These are phyloP conservation scores for Thermoascus crustaceus DNA, from an alignment of 2,329 filamentous ascomycete genomes.

Conservation along the genomic window DNA sequence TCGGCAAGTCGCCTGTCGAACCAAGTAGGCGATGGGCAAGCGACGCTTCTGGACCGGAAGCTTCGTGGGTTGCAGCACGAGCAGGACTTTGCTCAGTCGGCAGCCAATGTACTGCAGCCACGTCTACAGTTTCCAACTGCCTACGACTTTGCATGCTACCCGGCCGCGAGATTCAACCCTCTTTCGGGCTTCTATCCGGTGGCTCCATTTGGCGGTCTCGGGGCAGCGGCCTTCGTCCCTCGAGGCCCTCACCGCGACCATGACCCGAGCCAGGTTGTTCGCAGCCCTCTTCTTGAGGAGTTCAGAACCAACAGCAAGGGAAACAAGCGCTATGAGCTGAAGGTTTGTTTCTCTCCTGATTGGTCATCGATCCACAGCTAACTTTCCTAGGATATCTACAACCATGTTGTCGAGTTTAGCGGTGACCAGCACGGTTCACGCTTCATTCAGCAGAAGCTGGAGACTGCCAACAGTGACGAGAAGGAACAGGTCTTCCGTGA, in stretches of 20 bases:
- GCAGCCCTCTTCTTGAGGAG: conserved; percentile 69
- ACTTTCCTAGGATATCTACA: conserved; percentile 61
- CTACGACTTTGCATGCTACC: conserved; percentile 28
- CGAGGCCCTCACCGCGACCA: conserved; percentile 46
- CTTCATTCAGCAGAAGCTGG: conserved; percentile 89
- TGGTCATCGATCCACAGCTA: too few species aligned
- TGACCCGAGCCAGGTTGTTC: conserved; percentile 52
- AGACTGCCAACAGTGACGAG: conserved; percentile 89
- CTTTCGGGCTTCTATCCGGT: conserved; percentile 32
- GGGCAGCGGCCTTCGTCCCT: conserved; percentile 29
- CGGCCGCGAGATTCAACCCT: conserved; percentile 23
- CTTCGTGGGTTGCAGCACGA: conserved; percentile 41
- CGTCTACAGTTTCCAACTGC: conserved; percentile 22
- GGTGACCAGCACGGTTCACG: conserved; percentile 93
- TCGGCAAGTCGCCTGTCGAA: conserved; percentile 33
- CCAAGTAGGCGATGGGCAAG: conserved; percentile 34
- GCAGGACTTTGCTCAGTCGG: conserved; percentile 24
- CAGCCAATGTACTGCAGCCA: conserved; percentile 19
- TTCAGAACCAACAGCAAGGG: conserved; percentile 67
- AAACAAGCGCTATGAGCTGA: conserved; percentile 70
- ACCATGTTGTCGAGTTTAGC: conserved; percentile 84
- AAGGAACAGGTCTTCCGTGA: conserved; percentile 87
- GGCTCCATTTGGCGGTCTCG: conserved; percentile 21
- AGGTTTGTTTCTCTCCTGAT: conserved; percentile 47
- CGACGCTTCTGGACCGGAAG: conserved; percentile 41